Percentiles rank a stretch among this genome's conserved stretches.
These are phyloP conservation scores for Rhodamnia rubescens DNA, from an alignment of 345 rosid genomes.

Conservation along the genomic window DNA sequence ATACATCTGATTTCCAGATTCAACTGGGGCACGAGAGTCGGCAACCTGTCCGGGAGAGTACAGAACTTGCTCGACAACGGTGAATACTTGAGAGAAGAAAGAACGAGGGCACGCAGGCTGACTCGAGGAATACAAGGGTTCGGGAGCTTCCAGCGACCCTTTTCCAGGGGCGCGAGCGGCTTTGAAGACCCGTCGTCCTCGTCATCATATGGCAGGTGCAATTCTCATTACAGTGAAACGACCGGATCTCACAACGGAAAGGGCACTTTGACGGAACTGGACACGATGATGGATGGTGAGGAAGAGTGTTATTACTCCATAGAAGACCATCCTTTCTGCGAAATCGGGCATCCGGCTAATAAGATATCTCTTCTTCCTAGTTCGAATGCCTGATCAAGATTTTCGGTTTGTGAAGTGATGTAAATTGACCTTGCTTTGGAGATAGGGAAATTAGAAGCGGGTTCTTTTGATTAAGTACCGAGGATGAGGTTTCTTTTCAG, in stretches of 20 bases:
- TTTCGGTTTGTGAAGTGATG: background rate
- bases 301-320: background rate
- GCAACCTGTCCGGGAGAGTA: slow-evolving; percentile 29
- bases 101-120: slow-evolving; percentile 36
- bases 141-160: slow-evolving; percentile 38
- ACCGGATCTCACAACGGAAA: background rate
- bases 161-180: slow-evolving; percentile 1
- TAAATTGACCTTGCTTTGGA: background rate
- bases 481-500: background rate
- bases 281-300: background rate
- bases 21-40: slow-evolving; percentile 53
- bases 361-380: slow-evolving; percentile 20
- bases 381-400: background rate
- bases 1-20: slow-evolving; percentile 15
- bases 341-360: background rate
- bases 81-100: slow-evolving; percentile 32
- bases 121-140: slow-evolving; percentile 54
- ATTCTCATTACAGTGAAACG: background rate
- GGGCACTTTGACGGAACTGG: background rate
- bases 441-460: background rate
- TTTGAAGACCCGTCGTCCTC: background rate
- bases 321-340: slow-evolving; percentile 26
- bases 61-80: slow-evolving; percentile 37
- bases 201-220: slow-evolving; percentile 10
- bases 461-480: background rate